These are phyloP conservation scores for Exophiala xenobiotica DNA, from an alignment of 2,329 filamentous ascomycete species.

Conservation along the genomic window DNA sequence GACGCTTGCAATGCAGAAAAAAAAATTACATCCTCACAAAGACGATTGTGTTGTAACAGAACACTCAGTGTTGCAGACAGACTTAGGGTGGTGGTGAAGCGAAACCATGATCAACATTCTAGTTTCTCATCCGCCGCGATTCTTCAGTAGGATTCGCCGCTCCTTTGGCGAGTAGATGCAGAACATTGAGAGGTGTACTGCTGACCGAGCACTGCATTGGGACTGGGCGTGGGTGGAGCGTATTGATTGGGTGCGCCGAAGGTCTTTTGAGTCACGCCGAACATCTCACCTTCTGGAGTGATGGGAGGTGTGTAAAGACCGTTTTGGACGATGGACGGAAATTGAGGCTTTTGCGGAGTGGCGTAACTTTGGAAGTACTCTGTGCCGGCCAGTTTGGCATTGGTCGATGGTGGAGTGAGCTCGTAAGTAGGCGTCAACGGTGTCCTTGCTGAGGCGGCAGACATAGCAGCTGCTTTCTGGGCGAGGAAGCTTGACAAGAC, in stretches of 20 bases:
- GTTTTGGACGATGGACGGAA: conserved; percentile 31
- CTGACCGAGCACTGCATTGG: conserved; percentile 13
- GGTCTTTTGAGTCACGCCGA: conserved; percentile 38
- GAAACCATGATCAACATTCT: conserved; percentile 12
- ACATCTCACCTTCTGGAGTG: conserved; percentile 42
- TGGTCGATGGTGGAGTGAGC: conserved; percentile 39
- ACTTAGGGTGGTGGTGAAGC: conserved; percentile 10
- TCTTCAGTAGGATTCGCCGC: conserved; percentile 19
- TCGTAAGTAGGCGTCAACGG: conserved; percentile 28
- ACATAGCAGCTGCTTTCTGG: conserved; percentile 60
- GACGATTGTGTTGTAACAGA: conserved; percentile 11
- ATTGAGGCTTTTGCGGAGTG: conserved; percentile 31
- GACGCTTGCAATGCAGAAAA: conserved; percentile 26
- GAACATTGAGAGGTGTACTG: conserved; percentile 23
- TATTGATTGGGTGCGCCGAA: conserved; percentile 33
- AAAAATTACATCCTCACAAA: conserved; percentile 13
- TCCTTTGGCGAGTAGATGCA: conserved; percentile 17
- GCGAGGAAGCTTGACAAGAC: conserved; percentile 66
- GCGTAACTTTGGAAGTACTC: conserved; percentile 28
- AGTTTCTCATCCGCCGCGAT: conserved; percentile 1
- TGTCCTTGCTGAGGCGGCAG: conserved; percentile 37
- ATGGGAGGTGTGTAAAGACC: conserved; percentile 51
- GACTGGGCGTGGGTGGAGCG: conserved; percentile 29
- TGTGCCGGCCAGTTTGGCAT: conserved; percentile 11
- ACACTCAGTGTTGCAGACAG: conserved; percentile 16